Conservation (phyloP, 1,284 basidiomycete genomes). For the Fistulina hepatica region DNA sequence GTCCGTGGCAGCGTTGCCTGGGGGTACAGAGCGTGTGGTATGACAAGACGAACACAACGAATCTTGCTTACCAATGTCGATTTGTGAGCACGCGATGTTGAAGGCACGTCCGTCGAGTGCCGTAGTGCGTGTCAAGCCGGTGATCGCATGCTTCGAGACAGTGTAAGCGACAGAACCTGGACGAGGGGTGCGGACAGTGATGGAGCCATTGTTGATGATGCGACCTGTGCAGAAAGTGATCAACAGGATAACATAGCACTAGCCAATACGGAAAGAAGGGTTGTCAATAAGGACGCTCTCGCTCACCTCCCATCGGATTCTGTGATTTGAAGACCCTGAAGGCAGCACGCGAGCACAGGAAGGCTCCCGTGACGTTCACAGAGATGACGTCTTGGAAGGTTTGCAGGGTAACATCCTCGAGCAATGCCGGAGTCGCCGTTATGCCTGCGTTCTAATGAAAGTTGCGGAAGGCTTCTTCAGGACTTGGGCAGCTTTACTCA, state of each 20-base stretch:
- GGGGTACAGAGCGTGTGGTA: neutral
- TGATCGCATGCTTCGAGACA: conserved; percentile 68
- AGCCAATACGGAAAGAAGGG: neutral
- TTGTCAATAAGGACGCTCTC: neutral
- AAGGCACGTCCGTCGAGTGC: conserved; percentile 66
- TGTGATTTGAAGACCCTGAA: conserved; percentile 66
- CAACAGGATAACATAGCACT: neutral
- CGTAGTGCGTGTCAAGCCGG: conserved; percentile 64
- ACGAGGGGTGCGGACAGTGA: conserved; percentile 65
- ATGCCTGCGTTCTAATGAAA: conserved; percentile 54
- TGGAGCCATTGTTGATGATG: conserved; percentile 79
- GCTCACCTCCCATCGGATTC: conserved; percentile 54
- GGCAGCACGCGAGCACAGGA: conserved; percentile 71
- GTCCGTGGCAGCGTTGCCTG: conserved; percentile 59
- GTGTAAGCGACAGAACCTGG: conserved; percentile 62
- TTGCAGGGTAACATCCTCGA: conserved; percentile 56
- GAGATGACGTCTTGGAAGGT: conserved; percentile 55
- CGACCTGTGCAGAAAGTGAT: conserved; percentile 34
- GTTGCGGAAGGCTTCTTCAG: conserved; percentile 1
- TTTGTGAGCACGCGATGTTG: conserved; percentile 67
- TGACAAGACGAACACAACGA: conserved; percentile 6
- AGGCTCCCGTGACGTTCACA: conserved; percentile 62
- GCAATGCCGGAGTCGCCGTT: conserved; percentile 33
- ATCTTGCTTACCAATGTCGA: conserved; percentile 56
- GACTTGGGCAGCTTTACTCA: conserved; percentile 22